phyloP scores from a whole-genome alignment of 208 protist species.

The Angomonas ambiguus region DNA sequence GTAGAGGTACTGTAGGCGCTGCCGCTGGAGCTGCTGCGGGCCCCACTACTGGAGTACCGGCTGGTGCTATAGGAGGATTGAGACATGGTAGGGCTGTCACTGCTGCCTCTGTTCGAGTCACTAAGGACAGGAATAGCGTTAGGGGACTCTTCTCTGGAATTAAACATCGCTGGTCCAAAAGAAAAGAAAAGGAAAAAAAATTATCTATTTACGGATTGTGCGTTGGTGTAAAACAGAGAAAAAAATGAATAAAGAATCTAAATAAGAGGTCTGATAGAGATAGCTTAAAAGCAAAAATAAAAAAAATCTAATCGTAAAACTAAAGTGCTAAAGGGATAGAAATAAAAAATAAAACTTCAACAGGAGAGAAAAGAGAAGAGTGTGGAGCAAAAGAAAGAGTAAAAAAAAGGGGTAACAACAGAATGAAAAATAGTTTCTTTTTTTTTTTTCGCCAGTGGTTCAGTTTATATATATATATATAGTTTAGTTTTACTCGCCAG shows the following conservation, averaged over 20 bases:
- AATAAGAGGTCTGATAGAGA: not conserved
- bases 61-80: not conserved
- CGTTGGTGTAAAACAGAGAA: not conserved
- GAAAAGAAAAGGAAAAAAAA: not conserved
- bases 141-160: not conserved
- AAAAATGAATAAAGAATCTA: not conserved
- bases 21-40: not conserved
- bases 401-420: too few relatives aligned
- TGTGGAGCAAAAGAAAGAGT: not conserved
- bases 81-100: constrained; percentile 3
- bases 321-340: too few relatives aligned
- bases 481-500: too few relatives aligned
- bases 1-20: not conserved
- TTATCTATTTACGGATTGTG: not conserved
- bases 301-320: too few relatives aligned
- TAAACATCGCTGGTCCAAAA: not conserved
- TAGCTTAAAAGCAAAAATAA: not conserved
- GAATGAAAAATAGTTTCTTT: not conserved
- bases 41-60: not conserved
- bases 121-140: not conserved
- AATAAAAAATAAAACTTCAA: not conserved
- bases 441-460: too few relatives aligned
- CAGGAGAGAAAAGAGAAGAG: too few relatives aligned
- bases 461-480: too few relatives aligned
- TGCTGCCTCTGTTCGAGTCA: not conserved